Conservation (phyloP, 2,329 filamentous ascomycete species). For the Colletotrichum sp. region DNA sequence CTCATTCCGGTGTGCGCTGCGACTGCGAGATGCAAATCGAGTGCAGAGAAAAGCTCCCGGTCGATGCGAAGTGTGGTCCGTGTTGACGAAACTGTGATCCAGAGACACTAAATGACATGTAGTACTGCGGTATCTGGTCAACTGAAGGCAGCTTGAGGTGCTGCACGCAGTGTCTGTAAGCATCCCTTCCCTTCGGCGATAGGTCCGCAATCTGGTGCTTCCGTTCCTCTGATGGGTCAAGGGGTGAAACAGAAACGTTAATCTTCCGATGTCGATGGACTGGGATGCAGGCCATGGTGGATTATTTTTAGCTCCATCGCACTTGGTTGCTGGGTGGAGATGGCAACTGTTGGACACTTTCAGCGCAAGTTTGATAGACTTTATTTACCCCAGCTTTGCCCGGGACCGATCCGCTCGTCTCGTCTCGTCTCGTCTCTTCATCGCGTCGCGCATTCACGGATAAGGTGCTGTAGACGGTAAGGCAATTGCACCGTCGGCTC, state of each 20-base stretch:
- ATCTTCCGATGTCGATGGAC: conserved; percentile 22
- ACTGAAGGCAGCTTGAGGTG: not conserved
- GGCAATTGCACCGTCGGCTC: conserved; percentile 10
- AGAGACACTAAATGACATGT: not conserved
- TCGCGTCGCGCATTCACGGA: not conserved
- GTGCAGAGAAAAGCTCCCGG: not conserved
- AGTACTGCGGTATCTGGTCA: not conserved
- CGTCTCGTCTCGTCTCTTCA: conserved; percentile 7
- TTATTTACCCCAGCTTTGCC: conserved; percentile 20
- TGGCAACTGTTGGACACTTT: not conserved
- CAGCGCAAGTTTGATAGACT: not conserved
- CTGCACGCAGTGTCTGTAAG: not conserved
- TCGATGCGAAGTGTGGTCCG: not conserved
- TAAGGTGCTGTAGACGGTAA: not conserved
- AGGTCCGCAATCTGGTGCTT: not conserved
- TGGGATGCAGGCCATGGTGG: conserved; percentile 15
- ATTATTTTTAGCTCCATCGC: conserved; percentile 20
- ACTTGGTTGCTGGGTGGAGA: not conserved
- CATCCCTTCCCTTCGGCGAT: not conserved
- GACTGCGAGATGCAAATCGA: conserved; percentile 2
- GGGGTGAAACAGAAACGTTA: conserved; percentile 21
- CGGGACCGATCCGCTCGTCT: conserved; percentile 16
- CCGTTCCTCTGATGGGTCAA: conserved; percentile 16
- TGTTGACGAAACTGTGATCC: not conserved
- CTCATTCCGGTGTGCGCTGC: not conserved